Evolutionary conservation across 495 filamentous ascomycete species (phyloP), one percentile per base, ranked within the genome.

Genomic region (Halenospora varia): DNA sequence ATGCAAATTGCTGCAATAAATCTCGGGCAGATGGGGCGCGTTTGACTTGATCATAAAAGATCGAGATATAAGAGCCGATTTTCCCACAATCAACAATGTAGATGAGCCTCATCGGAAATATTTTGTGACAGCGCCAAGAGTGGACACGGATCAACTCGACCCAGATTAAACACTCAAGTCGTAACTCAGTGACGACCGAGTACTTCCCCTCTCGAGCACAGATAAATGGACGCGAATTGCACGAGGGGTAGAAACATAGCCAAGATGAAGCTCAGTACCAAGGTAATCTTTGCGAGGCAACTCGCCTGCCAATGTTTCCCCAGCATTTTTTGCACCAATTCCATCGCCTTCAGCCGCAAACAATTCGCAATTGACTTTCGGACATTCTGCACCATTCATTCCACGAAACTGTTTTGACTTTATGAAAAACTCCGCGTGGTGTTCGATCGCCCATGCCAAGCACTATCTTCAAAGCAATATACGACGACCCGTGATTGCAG

Each of bases 21-120:
- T 26, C 47, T 52, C 59, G 54, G 59, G 53, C 52, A 39, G 35
- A n/a, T 26, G 54, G 50, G 51, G 42, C 3, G 18, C 19, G n/a
- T n/a, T 11, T 23, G 48, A 52, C 48, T 47, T n/a, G 25, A 25
- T 46, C 24, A 49, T 23, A 49, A 23, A 25, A 10, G 22, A 20
- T 18, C 25, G 4, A 20, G 29, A 47, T 46, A 42, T 29, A 40
- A 51, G 13, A 47, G 52, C 53, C 26, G 47, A 11, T 25, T 22
- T 25, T 19, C 20, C 11, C 10, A 25, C 20, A 49, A 49, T n/a
- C 8, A 8, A 20, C 47, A 3, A 13, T 6, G 47, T 8, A 4
- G 19, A 8, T n/a, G 19, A 25, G 9, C 8, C 8, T n/a, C 19
- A 23, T 23, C 19, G 20, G 23, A 49, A 23, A 10, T 49, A 23